Evolutionary conservation across 768 basidiomycete genomes (phyloP).

Genomic region (Cantharellus anzutake): DNA sequence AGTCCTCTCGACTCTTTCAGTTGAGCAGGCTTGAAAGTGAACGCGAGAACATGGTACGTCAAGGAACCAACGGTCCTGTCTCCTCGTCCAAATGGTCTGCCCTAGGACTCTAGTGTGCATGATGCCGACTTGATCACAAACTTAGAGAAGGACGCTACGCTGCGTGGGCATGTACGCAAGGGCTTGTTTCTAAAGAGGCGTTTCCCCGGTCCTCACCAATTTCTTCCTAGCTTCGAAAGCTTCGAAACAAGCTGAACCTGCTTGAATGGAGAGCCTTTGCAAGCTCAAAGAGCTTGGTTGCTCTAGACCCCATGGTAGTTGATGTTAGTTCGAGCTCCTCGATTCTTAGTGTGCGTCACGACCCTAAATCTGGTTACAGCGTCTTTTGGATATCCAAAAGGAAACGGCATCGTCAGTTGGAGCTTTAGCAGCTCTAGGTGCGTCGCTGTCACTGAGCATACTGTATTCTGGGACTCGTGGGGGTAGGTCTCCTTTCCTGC

Average conservation of each 20-base stretch:
- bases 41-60: too few relatives aligned
- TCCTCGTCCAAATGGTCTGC: too few relatives aligned
- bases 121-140: neutral
- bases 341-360: neutral
- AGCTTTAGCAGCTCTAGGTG: neutral
- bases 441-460: neutral
- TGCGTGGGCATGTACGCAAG: neutral
- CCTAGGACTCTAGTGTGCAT: too few relatives aligned
- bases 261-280: neutral
- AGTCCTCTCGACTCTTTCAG: too few relatives aligned
- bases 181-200: neutral
- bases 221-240: neutral
- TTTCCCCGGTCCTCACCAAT: neutral
- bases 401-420: neutral
- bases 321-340: neutral
- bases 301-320: neutral
- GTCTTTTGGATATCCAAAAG: conserved; percentile 10
- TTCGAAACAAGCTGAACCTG: neutral
- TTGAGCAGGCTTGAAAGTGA: too few relatives aligned
- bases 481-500: neutral
- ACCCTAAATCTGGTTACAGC: neutral
- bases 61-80: too few relatives aligned
- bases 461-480: neutral
- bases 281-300: neutral
- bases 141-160: neutral